Evolutionary conservation across 2,329 filamentous ascomycete genomes (phyloP).

Genomic region (Hypomyces perniciosus): DNA sequence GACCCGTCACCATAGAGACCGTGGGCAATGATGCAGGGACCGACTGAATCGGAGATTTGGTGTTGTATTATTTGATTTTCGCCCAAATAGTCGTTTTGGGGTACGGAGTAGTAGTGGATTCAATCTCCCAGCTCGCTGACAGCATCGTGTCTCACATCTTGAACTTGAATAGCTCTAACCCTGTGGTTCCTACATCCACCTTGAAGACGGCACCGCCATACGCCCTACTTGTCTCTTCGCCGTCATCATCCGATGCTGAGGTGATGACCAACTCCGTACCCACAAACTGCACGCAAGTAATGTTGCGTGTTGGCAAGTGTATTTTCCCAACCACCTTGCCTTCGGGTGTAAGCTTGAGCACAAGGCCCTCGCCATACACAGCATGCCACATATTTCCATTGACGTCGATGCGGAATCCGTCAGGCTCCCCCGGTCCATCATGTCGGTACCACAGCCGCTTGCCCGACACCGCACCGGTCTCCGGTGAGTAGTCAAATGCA

Average conservation of each 20-base stretch:
- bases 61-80: no score
- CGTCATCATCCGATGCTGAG: constrained; percentile 62
- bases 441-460: constrained; percentile 69
- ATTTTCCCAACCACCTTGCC: constrained; percentile 71
- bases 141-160: constrained; percentile 33
- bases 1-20: no score
- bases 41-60: no score
- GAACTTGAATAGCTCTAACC: constrained; percentile 59
- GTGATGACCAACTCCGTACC: constrained; percentile 74
- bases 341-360: constrained; percentile 65
- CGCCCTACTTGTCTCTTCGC: constrained; percentile 55
- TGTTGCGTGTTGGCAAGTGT: constrained; percentile 67
- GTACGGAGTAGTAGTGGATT: no score
- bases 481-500: constrained; percentile 65
- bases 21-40: no score
- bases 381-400: constrained; percentile 87
- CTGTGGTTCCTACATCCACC: constrained; percentile 68
- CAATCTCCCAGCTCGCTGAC: not conserved
- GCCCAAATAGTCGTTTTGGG: no score
- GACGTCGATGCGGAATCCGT: constrained; percentile 78
- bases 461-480: constrained; percentile 60
- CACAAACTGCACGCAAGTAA: constrained; percentile 76
- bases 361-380: constrained; percentile 70
- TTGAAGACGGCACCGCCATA: constrained; percentile 68
- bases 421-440: constrained; percentile 60